Evolutionary conservation across 192 early-diverging fungal genomes (phyloP).

Genomic region (Coemansia sp.): DNA sequence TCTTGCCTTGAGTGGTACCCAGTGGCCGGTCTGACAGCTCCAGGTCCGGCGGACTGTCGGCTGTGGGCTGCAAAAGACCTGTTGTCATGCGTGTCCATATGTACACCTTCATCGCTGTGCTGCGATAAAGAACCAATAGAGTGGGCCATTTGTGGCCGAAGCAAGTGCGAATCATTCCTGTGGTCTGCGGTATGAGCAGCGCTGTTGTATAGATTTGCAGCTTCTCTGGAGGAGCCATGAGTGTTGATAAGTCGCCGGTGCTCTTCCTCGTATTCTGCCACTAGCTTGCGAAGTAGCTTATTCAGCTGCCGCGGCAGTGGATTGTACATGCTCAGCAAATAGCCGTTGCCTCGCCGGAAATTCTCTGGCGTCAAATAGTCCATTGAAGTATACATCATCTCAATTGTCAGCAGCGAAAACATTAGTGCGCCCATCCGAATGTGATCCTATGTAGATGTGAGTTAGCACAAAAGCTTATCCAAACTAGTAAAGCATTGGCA

Average conservation of each 20-base stretch:
- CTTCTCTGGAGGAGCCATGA: neutral
- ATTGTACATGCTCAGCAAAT: slow-evolving; percentile 41
- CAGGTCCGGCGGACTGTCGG: neutral
- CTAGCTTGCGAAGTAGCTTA: slow-evolving; percentile 34
- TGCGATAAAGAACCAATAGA: no score
- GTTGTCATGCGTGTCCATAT: neutral
- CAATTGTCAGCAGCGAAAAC: slow-evolving; percentile 51
- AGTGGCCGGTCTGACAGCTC: neutral
- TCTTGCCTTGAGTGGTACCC: neutral
- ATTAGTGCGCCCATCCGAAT: slow-evolving; percentile 49
- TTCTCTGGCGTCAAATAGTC: slow-evolving; percentile 45
- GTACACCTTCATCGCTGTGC: neutral
- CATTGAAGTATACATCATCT: slow-evolving; percentile 56
- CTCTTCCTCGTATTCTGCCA: slow-evolving; percentile 40
- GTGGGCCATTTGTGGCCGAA: no score
- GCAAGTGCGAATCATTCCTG: neutral
- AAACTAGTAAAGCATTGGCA: neutral
- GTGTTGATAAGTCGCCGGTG: slow-evolving; percentile 25
- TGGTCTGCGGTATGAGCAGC: neutral
- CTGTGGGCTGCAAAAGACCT: neutral
- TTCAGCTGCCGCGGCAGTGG: slow-evolving; percentile 31
- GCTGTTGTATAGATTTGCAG: neutral
- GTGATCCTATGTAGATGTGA: slow-evolving; percentile 29
- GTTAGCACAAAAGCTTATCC: slow-evolving; percentile 1
- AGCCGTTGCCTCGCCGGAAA: slow-evolving; percentile 45